These are phyloP conservation scores for Solanum arcanum DNA, from an alignment of 257 asterid species.

Conservation along the genomic window DNA sequence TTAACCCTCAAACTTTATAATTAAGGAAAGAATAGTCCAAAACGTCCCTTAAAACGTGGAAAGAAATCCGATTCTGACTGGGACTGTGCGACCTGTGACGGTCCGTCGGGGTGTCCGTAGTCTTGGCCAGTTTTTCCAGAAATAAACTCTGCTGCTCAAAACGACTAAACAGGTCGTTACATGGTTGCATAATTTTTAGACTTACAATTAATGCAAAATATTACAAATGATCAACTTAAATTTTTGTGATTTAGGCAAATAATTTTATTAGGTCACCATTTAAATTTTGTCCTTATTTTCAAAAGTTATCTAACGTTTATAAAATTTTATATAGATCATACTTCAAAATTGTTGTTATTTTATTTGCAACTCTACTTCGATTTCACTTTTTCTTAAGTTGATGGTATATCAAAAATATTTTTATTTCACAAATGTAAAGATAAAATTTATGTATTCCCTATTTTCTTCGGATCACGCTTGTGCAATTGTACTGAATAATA, in stretches of 20 bases:
- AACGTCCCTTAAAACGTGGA: no score
- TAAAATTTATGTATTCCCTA: no score
- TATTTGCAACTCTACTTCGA: background rate
- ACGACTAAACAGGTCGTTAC: no score
- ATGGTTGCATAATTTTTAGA: background rate
- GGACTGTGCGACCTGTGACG: no score
- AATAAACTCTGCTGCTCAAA: no score
- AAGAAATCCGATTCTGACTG: no score
- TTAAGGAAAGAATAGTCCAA: no score
- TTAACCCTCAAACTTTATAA: no score
- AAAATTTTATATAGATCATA: background rate
- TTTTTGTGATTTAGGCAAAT: background rate
- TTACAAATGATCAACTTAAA: background rate
- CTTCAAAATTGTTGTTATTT: background rate
- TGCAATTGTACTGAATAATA: no score
- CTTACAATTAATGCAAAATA: background rate
- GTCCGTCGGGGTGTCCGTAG: no score
- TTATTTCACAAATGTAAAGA: background rate
- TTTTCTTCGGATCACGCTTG: fast-evolving
- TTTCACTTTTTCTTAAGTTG: background rate
- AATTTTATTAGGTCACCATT: background rate
- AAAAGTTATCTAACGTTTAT: background rate
- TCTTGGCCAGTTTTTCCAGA: no score
- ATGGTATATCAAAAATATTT: background rate
- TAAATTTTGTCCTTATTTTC: background rate